Evolutionary conservation across 2,329 filamentous ascomycete species (phyloP), one percentile per base, ranked within the genome.

Genomic region (Neonectria hederae): DNA sequence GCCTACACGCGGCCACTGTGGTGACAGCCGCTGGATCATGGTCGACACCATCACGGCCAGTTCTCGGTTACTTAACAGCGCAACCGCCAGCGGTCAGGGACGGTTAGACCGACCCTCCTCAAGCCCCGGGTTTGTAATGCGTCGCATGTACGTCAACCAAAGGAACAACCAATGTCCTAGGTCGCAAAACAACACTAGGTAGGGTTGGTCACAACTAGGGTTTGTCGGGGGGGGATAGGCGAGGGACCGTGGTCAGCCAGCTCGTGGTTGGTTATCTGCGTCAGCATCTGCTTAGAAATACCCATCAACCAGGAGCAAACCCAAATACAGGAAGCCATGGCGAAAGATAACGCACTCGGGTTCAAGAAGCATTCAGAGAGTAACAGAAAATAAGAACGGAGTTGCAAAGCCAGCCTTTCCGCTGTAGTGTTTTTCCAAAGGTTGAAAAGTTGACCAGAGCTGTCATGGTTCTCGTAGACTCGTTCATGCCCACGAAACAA

Each of bases 341-440:
- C 46, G n/a, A n/a, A n/a, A 49, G 14, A 22, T 14, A 4, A 38
- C 32, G 22, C 40, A 59, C 14, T 22, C 30, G 6, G 40, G 40
- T 13, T 40, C 14, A 51, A 40, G 21, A 26, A 7, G 40, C 28
- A 13, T 38, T 13, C n/a, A 19, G 11, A 32, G 30, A 35, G 57
- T 51, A 28, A 48, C 43, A 28, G 62, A 28, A 54, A 54, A 7
- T 19, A n/a, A 49, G 51, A 9, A 11, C 51, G 55, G 65, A 64
- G 62, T 71, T 55, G 64, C 49, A 65, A 59, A 56, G 48, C 59
- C 45, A 65, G 66, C 66, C 61, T 67, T 40, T 21, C 14, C 51
- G 65, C 57, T 52, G 61, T 32, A n/a, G 35, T 56, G 42, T 55
- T 56, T 65, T 42, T 21, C 3, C n/a, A 42, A 42, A 42, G n/a